Evolutionary conservation across 2,329 filamentous ascomycete genomes (phyloP).

Genomic region (Sclerotinia minor): DNA sequence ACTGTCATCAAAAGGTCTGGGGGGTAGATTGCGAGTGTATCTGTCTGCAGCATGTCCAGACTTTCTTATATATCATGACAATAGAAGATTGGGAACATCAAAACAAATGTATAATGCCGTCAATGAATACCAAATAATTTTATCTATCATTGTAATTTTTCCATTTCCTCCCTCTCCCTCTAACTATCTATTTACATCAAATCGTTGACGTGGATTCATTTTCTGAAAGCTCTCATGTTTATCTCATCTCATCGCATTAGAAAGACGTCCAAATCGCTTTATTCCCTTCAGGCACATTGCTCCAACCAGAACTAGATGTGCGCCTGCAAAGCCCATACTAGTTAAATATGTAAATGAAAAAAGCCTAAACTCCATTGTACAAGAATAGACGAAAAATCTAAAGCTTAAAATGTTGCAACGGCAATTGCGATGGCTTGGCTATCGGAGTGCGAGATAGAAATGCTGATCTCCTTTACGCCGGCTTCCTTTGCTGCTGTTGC

Average conservation of each 20-base stretch:
- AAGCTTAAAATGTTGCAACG: constrained; percentile 67
- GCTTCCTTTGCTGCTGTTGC: constrained; percentile 79
- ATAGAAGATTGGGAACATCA: not conserved
- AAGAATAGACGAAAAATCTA: constrained; percentile 18
- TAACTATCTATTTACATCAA: constrained; percentile 22
- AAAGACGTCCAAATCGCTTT: constrained; percentile 20
- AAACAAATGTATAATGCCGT: not conserved
- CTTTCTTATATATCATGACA: not conserved
- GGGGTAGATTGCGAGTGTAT: too few relatives aligned
- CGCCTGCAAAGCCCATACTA: constrained; percentile 22
- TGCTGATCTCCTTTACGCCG: constrained; percentile 82
- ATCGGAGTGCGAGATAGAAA: constrained; percentile 96
- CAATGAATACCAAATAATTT: not conserved
- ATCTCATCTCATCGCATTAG: constrained; percentile 19
- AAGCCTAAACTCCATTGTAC: constrained; percentile 22
- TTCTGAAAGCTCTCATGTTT: constrained; percentile 14
- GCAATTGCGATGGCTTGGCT: constrained; percentile 93
- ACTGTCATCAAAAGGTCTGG: not conserved
- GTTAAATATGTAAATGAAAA: constrained; percentile 19
- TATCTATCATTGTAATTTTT: constrained; percentile 2
- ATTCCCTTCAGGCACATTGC: constrained; percentile 14
- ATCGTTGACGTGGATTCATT: constrained; percentile 11
- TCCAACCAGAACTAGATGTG: constrained; percentile 16
- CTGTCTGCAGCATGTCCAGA: not conserved
- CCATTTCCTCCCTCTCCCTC: constrained; percentile 1